phyloP scores from a whole-genome alignment of 495 filamentous ascomycete genomes.

The Lichenothelia convexa region DNA sequence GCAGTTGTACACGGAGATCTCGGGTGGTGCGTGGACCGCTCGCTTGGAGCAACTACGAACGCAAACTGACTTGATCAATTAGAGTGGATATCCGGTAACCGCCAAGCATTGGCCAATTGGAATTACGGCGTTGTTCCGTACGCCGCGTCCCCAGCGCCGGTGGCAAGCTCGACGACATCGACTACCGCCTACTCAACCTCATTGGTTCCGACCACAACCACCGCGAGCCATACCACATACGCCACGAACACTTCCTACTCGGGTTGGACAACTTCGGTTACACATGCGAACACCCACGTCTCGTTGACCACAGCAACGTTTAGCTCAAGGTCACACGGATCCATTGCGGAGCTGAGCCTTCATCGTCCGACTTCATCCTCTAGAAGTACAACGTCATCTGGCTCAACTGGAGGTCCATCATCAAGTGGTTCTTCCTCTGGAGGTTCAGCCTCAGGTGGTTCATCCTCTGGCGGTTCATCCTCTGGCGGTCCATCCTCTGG shows the following conservation, averaged over 20 bases:
- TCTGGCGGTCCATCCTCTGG: too few species aligned
- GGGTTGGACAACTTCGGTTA: not conserved
- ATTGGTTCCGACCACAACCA: not conserved
- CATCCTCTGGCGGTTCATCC: too few species aligned
- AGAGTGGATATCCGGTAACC: slow-evolving; percentile 43
- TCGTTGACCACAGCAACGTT: too few species aligned
- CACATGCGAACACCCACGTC: not conserved
- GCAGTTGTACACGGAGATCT: slow-evolving; percentile 41
- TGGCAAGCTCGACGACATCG: too few species aligned
- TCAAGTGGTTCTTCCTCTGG: too few species aligned
- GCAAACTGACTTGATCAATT: slow-evolving; percentile 7
- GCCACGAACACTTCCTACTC: not conserved
- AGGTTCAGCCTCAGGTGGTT: too few species aligned
- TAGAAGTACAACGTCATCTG: too few species aligned
- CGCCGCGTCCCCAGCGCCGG: not conserved
- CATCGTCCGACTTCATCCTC: too few species aligned
- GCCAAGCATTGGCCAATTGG: slow-evolving; percentile 31
- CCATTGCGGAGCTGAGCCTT: too few species aligned
- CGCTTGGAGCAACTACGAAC: not conserved
- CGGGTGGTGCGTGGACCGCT: slow-evolving; percentile 29
- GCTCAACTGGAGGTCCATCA: too few species aligned
- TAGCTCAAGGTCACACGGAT: too few species aligned
- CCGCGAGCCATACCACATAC: not conserved
- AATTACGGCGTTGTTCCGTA: slow-evolving; percentile 27
- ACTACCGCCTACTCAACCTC: too few species aligned